Percentiles rank a stretch among this genome's conserved stretches.
These are phyloP conservation scores for Aspergillus sp. DNA, from an alignment of 2,329 filamentous ascomycete species.

Conservation along the genomic window DNA sequence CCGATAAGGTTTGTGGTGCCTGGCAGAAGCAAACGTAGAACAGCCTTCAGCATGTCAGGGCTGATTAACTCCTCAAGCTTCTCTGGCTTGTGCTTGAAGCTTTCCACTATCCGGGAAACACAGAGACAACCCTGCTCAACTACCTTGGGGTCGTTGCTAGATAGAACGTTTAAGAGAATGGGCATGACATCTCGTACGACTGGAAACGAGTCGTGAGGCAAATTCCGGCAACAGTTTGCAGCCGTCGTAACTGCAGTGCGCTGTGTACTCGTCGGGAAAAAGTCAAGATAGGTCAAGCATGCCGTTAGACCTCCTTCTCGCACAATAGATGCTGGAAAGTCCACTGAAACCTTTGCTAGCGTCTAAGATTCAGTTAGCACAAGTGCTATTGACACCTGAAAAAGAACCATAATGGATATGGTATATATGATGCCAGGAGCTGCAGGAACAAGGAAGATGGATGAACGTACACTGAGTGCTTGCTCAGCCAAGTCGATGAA, in stretches of 20 bases:
- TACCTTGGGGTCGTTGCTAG: slow-evolving; percentile 91
- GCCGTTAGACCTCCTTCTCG: slow-evolving; percentile 92
- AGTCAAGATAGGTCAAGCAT: slow-evolving; percentile 94
- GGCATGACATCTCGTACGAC: slow-evolving; percentile 97
- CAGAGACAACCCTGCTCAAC: slow-evolving; percentile 96
- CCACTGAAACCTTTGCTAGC: slow-evolving; percentile 93
- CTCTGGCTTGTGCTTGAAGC: slow-evolving; percentile 83
- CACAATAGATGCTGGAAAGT: slow-evolving; percentile 93
- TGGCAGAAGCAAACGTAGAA: slow-evolving; percentile 83
- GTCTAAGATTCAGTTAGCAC: slow-evolving; percentile 53
- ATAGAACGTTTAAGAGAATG: slow-evolving; percentile 83
- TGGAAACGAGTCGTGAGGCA: slow-evolving; percentile 87
- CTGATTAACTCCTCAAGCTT: slow-evolving; percentile 93
- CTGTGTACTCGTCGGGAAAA: slow-evolving; percentile 96
- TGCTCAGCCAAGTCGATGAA: slow-evolving; percentile 98
- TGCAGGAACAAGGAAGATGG: background rate
- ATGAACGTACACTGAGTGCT: slow-evolving; percentile 69
- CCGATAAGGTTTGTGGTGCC: slow-evolving; percentile 95
- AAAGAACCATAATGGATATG: background rate
- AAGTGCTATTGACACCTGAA: background rate
- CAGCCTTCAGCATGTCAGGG: slow-evolving; percentile 77
- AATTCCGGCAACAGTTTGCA: slow-evolving; percentile 96
- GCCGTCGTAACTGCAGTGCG: slow-evolving; percentile 95
- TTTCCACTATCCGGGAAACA: slow-evolving; percentile 93
- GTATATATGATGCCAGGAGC: background rate